Conservation (phyloP, 805 yeast species). For the Wickerhamiella brachini region DNA sequence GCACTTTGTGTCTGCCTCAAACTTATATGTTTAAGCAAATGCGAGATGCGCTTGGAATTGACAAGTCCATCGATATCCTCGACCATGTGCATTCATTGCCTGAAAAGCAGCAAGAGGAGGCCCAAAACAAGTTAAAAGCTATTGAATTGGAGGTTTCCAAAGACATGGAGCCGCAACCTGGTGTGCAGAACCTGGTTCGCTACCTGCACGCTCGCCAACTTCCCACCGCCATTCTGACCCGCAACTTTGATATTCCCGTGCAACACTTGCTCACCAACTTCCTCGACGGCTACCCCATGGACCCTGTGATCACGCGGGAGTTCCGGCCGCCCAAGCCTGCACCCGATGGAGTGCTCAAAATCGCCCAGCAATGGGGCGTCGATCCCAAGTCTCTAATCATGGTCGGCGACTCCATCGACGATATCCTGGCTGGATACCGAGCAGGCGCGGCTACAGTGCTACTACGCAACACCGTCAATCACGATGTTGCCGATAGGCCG, state of each 20-base stretch:
- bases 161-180: conserved; percentile 37
- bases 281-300: conserved; percentile 31
- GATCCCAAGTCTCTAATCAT: conserved; percentile 37
- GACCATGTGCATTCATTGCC: conserved; percentile 35
- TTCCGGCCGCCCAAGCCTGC: conserved; percentile 58
- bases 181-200: conserved; percentile 32
- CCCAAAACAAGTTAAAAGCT: conserved; percentile 32
- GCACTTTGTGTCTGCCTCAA: conserved; percentile 57
- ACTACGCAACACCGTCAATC: conserved; percentile 39
- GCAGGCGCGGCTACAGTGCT: conserved; percentile 52
- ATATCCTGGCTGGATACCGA: conserved; percentile 46
- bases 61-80: conserved; percentile 37
- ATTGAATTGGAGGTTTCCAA: conserved; percentile 55
- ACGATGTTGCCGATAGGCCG: conserved; percentile 27
- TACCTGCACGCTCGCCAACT: conserved; percentile 22
- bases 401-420: conserved; percentile 68
- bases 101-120: conserved; percentile 27
- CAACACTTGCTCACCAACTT: conserved; percentile 34
- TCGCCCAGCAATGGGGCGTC: conserved; percentile 36
- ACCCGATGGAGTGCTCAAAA: conserved; percentile 47
- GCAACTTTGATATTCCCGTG: conserved; percentile 27
- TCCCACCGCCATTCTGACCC: conserved; percentile 46
- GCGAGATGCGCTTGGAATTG: conserved; percentile 44
- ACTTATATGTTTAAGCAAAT: conserved; percentile 31
- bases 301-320: conserved; percentile 44